Percentiles rank a stretch among this genome's conserved stretches.
Conservation (phyloP, 78 protist genomes). For the Dictyostelium intermedium region DNA sequence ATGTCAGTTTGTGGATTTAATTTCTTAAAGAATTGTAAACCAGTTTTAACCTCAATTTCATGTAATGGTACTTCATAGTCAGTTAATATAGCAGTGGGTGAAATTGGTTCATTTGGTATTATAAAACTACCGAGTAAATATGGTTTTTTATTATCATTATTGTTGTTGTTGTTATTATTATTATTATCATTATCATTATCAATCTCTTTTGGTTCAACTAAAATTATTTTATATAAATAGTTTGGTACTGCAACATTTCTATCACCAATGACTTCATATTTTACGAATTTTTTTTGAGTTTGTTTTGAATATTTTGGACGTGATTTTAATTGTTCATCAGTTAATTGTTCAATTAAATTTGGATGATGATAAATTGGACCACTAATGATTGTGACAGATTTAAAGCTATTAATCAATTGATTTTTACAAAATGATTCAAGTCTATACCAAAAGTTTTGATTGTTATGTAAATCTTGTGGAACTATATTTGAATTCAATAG, state of each 20-base stretch:
- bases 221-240: conserved; percentile 45
- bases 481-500: conserved; percentile 53
- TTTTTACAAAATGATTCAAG: conserved; percentile 35
- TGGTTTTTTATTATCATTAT: neutral
- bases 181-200: neutral
- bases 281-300: conserved; percentile 15
- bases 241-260: conserved; percentile 70
- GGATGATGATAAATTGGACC: conserved; percentile 31
- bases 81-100: neutral
- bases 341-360: neutral
- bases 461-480: conserved; percentile 52
- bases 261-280: conserved; percentile 63
- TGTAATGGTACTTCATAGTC: conserved; percentile 51
- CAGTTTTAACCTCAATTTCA: conserved; percentile 14
- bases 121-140: conserved; percentile 11
- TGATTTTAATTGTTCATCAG: neutral
- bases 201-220: conserved; percentile 8
- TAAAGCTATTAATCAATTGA: neutral
- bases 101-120: conserved; percentile 56
- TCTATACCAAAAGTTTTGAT: conserved; percentile 60
- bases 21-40: conserved; percentile 35
- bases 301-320: neutral
- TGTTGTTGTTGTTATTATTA: too few species aligned
- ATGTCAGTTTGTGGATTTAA: neutral
- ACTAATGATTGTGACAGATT: conserved; percentile 24